Conservation (phyloP, 495 filamentous ascomycete species). For the Trichoderma gamsii region DNA sequence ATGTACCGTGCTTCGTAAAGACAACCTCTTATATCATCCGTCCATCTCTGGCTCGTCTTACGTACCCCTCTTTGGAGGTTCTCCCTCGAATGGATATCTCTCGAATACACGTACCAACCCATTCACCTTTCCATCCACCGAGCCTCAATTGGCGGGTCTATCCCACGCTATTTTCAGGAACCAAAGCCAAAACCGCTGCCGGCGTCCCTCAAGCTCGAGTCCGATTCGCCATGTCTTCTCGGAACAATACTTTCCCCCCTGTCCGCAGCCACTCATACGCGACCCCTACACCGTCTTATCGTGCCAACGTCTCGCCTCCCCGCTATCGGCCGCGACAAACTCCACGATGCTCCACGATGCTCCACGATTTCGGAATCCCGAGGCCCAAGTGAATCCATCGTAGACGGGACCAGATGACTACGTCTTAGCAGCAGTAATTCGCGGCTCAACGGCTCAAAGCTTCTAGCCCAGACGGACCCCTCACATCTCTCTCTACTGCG, state of each 20-base stretch:
- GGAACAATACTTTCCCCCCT: not conserved
- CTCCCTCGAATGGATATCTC: not conserved
- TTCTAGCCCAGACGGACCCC: not conserved
- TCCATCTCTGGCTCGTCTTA: too few relatives aligned
- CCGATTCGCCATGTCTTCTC: not conserved
- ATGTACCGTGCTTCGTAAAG: too few relatives aligned
- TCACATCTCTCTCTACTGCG: not conserved
- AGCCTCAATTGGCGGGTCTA: not conserved
- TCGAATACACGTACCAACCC: not conserved
- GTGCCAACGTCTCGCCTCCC: not conserved
- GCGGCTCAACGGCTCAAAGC: not conserved
- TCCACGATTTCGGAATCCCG: constrained; percentile 6
- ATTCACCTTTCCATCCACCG: not conserved
- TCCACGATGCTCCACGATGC: constrained; percentile 14
- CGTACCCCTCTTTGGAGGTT: not conserved
- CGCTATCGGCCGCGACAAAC: constrained; percentile 6
- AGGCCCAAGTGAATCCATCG: not conserved
- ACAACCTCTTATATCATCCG: too few relatives aligned
- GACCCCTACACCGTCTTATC: constrained; percentile 9
- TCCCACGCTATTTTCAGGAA: constrained; percentile 1
- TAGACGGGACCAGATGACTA: not conserved
- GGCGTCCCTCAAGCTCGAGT: not conserved
- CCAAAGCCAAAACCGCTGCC: not conserved
- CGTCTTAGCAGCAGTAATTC: not conserved
- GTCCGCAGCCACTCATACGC: not conserved